Conservation (phyloP, 257 asterid species). For the Capsicum chinense region DNA sequence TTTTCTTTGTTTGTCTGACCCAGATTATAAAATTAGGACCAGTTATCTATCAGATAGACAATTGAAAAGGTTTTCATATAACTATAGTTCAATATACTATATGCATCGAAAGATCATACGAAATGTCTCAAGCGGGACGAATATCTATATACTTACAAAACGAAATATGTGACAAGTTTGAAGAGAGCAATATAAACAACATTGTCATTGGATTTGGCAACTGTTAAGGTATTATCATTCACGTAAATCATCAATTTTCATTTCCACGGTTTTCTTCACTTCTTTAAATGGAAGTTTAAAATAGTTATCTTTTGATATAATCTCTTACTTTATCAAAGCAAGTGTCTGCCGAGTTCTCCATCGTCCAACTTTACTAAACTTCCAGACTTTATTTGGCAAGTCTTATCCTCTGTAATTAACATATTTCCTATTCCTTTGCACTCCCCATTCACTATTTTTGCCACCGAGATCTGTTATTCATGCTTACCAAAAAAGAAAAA, state of each 20-base stretch:
- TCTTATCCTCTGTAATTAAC: not conserved
- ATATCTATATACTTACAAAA: not conserved
- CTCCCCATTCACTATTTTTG: not conserved
- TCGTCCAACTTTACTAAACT: not conserved
- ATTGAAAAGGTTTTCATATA: not conserved
- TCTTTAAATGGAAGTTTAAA: not conserved
- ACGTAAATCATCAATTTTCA: not conserved
- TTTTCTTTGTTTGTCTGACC: not conserved
- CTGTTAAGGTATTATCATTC: not conserved
- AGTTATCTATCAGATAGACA: not conserved
- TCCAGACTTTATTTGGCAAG: not conserved
- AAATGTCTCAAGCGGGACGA: not conserved
- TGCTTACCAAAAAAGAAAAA: not conserved
- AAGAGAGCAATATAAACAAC: slow-evolving; percentile 3
- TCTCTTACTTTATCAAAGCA: not conserved
- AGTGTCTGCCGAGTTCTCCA: not conserved
- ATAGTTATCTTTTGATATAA: not conserved
- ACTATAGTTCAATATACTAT: not conserved
- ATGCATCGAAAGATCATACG: not conserved
- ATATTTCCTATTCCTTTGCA: not conserved
- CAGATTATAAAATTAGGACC: not conserved
- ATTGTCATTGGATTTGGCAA: not conserved
- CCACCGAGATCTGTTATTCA: not conserved
- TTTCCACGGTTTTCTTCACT: slow-evolving; percentile 1
- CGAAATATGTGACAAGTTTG: not conserved